Evolutionary conservation across 2,329 filamentous ascomycete genomes (phyloP).

Genomic region (Zymoseptoria crescenta): DNA sequence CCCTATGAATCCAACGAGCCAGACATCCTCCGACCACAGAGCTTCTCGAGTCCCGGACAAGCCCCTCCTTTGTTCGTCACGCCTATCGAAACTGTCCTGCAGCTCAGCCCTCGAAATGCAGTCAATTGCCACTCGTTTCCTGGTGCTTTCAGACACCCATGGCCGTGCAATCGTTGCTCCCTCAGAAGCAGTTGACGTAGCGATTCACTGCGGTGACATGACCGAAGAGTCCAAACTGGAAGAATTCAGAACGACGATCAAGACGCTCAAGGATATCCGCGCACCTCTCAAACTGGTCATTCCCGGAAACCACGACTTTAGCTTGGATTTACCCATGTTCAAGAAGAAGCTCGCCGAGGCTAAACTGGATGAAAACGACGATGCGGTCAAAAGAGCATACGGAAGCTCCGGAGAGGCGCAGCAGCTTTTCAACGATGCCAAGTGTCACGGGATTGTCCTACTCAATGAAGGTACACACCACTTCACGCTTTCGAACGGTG

Average conservation of each 20-base stretch:
- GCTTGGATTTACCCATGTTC: constrained; percentile 37
- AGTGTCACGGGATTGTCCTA: constrained; percentile 43
- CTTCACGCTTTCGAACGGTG: constrained; percentile 44
- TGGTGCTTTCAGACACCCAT: constrained; percentile 41
- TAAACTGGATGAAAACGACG: background rate
- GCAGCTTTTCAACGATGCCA: constrained; percentile 28
- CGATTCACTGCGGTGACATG: constrained; percentile 53
- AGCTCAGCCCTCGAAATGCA: too few relatives aligned
- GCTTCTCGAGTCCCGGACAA: too few relatives aligned
- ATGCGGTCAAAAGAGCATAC: constrained; percentile 3
- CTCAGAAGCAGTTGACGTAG: constrained; percentile 46
- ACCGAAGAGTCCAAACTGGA: constrained; percentile 43
- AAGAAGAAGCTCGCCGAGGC: constrained; percentile 6
- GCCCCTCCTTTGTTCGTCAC: too few relatives aligned
- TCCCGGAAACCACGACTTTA: constrained; percentile 56
- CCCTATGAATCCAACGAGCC: too few relatives aligned
- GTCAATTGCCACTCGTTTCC: constrained; percentile 29
- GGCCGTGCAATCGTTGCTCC: constrained; percentile 8
- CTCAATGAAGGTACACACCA: constrained; percentile 47
- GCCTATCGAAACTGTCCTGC: too few relatives aligned
- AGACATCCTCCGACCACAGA: too few relatives aligned
- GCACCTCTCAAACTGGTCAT: constrained; percentile 55
- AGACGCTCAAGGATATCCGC: constrained; percentile 41
- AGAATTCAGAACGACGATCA: constrained; percentile 43
- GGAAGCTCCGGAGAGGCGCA: constrained; percentile 12